These are phyloP conservation scores for Talaromyces sp. DNA, from an alignment of 2,329 filamentous ascomycete species.

Conservation along the genomic window DNA sequence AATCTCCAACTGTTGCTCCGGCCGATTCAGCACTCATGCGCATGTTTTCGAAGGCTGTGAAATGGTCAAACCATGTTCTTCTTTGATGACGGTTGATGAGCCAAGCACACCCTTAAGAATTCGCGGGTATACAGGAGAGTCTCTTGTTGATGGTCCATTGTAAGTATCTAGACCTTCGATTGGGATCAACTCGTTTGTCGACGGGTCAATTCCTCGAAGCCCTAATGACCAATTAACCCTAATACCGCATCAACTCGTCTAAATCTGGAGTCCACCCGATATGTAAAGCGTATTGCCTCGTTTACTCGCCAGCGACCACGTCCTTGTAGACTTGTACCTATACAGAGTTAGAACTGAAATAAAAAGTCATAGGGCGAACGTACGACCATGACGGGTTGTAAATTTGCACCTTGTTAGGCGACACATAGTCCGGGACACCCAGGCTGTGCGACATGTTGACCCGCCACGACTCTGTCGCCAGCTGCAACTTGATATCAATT, in stretches of 20 bases:
- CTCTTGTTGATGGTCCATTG: neutral
- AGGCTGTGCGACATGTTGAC: neutral
- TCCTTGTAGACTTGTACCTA: constrained; percentile 10
- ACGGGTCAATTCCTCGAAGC: constrained; percentile 1
- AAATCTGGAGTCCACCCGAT: neutral
- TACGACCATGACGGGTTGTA: neutral
- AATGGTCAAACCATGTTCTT: neutral
- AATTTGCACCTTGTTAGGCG: neutral
- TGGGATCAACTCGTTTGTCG: neutral
- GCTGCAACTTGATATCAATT: neutral
- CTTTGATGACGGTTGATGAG: neutral
- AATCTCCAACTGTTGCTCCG: constrained; percentile 6
- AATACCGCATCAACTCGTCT: neutral
- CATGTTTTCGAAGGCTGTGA: constrained; percentile 2
- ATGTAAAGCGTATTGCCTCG: constrained; percentile 7
- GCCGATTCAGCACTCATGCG: constrained; percentile 10
- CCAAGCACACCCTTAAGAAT: neutral
- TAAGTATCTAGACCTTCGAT: neutral
- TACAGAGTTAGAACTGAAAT: neutral
- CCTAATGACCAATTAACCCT: neutral
- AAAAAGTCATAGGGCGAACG: neutral
- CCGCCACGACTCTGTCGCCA: neutral
- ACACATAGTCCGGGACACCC: neutral
- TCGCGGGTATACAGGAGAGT: neutral
- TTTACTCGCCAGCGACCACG: constrained; percentile 4